Base-by-base conservation (phyloP, 1,139 yeast species). In the Eremothecium coryli region DNA sequence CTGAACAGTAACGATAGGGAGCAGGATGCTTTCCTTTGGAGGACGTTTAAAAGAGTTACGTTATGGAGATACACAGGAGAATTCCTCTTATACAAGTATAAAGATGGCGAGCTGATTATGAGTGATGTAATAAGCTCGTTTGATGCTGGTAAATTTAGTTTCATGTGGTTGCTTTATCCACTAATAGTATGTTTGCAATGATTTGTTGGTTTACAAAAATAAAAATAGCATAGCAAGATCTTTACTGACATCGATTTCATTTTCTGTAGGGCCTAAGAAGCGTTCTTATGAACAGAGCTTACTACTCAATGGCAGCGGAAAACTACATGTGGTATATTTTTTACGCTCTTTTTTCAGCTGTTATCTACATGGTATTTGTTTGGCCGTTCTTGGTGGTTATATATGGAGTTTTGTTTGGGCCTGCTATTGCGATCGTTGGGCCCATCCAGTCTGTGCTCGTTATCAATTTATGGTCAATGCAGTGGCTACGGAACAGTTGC, bases 151-250 rank as follows among this genome's bases (percentile, higher is more conserved):
- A 22, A 27, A 4, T 4, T 27, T n/a, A 16, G 30, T n/a, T 4
- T 27, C n/a, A 15, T 18, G 30, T 27, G 30, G 30, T n/a, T 27
- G n/a, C 22, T 27, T 14, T 27, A 27, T 22, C 30, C 30, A 9
- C 14, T 27, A n/a, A 20, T 16, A 22, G 30, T 27, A 27, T 27
- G 30, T 17, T 11, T 17, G 16, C 16, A n/a, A 20, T 16, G 30
- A 22, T 27, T 16, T 27, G 30, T 17, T 11, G 10, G 16, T 15
- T 20, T 10, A 20, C 22, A 20, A 20, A 8, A 20, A 20, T 20
- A 7, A 7, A 7, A 20, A 20, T 8, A 23, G 13, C 26, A 12
- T 9, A 7, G 7, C 26, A 9, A 23, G 12, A 9, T 7, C 26
- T 8, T 7, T 23, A 8, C 8, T 23, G 26, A 9, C 12, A 9